phyloP scores from a whole-genome alignment of 805 yeast species.

The Dipodascus geniculatus region DNA sequence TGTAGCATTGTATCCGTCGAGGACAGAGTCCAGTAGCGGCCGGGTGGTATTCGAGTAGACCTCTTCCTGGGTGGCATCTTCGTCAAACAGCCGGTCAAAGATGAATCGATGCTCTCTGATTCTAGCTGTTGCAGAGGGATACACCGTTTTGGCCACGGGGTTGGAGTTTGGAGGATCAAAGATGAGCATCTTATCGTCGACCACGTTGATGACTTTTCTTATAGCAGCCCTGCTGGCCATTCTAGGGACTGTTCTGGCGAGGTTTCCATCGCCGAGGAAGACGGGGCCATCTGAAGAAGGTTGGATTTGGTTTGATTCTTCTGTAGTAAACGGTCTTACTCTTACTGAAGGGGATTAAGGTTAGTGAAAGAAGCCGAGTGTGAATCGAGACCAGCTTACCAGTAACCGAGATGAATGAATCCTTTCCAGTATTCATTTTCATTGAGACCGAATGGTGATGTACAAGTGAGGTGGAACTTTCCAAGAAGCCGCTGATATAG shows the following conservation, averaged over 20 bases:
- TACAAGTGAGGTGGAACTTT: not conserved
- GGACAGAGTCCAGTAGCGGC: conserved; percentile 59
- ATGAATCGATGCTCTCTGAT: conserved; percentile 67
- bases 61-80: conserved; percentile 47
- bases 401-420: conserved; percentile 18
- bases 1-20: conserved; percentile 83
- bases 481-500: not conserved
- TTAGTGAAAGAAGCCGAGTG: not conserved
- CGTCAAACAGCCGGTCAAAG: conserved; percentile 72
- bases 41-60: conserved; percentile 56
- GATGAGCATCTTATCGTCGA: conserved; percentile 74
- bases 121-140: conserved; percentile 30
- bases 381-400: conserved; percentile 5
- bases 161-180: conserved; percentile 75
- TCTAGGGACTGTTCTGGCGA: conserved; percentile 22
- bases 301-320: conserved; percentile 41
- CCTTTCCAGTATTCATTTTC: conserved; percentile 9
- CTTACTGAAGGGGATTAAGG: conserved; percentile 32
- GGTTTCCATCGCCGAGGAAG: conserved; percentile 46
- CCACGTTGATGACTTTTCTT: conserved; percentile 62
- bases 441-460: not conserved
- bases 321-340: conserved; percentile 67
- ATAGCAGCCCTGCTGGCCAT: conserved; percentile 32
- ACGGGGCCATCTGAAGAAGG: conserved; percentile 28
- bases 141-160: conserved; percentile 39